Evolutionary conservation across 1,284 basidiomycete genomes (phyloP).

Genomic region (Neonothopanus nambi): DNA sequence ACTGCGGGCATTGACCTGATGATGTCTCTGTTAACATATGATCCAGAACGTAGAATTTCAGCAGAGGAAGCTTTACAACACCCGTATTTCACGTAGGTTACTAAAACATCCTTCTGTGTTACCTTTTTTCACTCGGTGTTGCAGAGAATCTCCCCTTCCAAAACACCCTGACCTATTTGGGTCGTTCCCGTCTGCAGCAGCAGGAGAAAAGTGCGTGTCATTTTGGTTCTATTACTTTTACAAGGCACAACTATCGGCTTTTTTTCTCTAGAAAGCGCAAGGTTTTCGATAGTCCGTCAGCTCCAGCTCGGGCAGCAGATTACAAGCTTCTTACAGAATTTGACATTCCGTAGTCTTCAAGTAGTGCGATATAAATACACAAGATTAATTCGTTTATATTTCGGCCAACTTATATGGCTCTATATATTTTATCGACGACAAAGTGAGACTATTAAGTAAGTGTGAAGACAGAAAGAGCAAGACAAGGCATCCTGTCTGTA

Average conservation of each 20-base stretch:
- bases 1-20: conserved; percentile 86
- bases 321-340: conserved; percentile 57
- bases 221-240: background rate
- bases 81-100: conserved; percentile 81
- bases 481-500: background rate
- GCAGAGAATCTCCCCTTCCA: conserved; percentile 88
- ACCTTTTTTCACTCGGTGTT: conserved; percentile 4
- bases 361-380: background rate
- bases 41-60: conserved; percentile 81
- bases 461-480: too few species aligned
- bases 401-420: too few species aligned
- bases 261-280: conserved; percentile 60
- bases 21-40: conserved; percentile 82
- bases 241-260: conserved; percentile 9
- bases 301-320: conserved; percentile 66
- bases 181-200: conserved; percentile 95
- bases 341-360: conserved; percentile 22
- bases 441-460: too few species aligned
- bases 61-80: conserved; percentile 90
- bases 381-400: background rate
- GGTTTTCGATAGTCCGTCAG: conserved; percentile 75
- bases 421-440: too few species aligned
- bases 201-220: conserved; percentile 84
- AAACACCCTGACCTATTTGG: conserved; percentile 98
- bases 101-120: conserved; percentile 1